These are phyloP conservation scores for Cenchrus americanus DNA, from an alignment of 176 grass and related monocot species.

Conservation along the genomic window DNA sequence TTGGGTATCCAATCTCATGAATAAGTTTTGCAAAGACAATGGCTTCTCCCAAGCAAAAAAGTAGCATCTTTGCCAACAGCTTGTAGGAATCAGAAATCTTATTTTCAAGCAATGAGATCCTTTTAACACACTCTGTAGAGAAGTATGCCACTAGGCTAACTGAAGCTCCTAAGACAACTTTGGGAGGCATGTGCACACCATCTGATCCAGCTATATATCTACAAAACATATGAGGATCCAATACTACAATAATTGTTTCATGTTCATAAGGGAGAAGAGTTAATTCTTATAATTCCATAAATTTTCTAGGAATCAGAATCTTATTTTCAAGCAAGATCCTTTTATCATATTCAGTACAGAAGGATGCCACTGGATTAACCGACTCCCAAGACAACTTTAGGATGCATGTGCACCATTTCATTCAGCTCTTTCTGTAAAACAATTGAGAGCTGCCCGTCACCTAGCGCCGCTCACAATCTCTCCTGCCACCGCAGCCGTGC, in stretches of 20 bases:
- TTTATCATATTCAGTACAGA: slow-evolving; percentile 69
- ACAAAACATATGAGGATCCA: slow-evolving; percentile 46
- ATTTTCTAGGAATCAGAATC: slow-evolving; percentile 62
- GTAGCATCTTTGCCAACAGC: slow-evolving; percentile 69
- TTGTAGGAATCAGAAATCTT: slow-evolving; percentile 70
- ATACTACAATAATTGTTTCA: slow-evolving; percentile 9
- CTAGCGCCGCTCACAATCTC: too few species aligned
- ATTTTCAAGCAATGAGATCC: slow-evolving; percentile 58
- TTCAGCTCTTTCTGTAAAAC: slow-evolving; percentile 69
- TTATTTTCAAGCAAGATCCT: slow-evolving; percentile 66
- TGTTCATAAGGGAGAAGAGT: neutral
- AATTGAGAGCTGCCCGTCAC: too few species aligned
- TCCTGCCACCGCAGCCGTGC: too few species aligned
- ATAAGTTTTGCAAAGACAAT: slow-evolving; percentile 75
- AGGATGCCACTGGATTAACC: slow-evolving; percentile 62
- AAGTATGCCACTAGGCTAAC: slow-evolving; percentile 68
- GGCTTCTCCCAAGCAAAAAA: slow-evolving; percentile 77
- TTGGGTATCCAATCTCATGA: slow-evolving; percentile 52
- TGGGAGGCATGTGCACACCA: slow-evolving; percentile 42
- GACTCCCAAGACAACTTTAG: slow-evolving; percentile 53
- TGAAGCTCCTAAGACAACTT: slow-evolving; percentile 56
- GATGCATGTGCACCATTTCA: slow-evolving; percentile 39
- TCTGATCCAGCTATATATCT: slow-evolving; percentile 61
- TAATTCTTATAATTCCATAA: neutral
- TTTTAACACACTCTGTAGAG: slow-evolving; percentile 67